Evolutionary conservation across 805 yeast genomes (phyloP), one percentile per base, ranked within the genome.

Genomic region (Kuraishia borneana): DNA sequence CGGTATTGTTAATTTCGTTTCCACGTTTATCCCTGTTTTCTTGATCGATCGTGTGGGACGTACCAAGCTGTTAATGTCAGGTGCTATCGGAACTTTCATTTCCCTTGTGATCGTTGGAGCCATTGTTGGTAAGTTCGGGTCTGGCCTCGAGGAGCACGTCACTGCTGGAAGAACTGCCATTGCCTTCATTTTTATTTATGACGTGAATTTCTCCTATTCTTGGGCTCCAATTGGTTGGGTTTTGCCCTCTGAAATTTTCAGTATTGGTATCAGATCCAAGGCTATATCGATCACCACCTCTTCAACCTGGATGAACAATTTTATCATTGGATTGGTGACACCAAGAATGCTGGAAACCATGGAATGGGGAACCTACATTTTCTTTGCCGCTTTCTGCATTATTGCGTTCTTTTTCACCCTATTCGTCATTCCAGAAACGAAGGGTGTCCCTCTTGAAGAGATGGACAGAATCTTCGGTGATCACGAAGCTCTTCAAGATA

Each of bases 241-340:
- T 18, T 53, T 65, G 33, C 49, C 54, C 40, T 63, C 68, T 34
- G 73, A 67, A 39, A 53, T 63, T 20, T 76, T 65, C 58, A 76
- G 82, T 34, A 68, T 77, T 31, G 65, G 73, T 46, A 68, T 73
- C 35, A 68, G 85, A 44, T 80, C 76, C 36, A 73, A 70, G 44
- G 78, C 77, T 21, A 65, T 75, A 32, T 63, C 81, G 3, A 47
- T 76, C 34, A 64, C 77, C 5, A 73, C 59, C 7, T 51, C 51
- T 56, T 38, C 43, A 3, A 47, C 56, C 7, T 54, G 45, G 40
- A 58, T 54, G 10, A 53, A 54, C 42, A 53, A 53, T 36, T 53
- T 58, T 6, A 54, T 54, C 58, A 46, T 53, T 37, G 60, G 58
- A 10, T 57, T 54, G 36, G 57, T 53, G 14, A 53, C 57, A 12